phyloP scores from a whole-genome alignment of 352 stramenopile genomes.

The Phytophthora podocarpi region DNA sequence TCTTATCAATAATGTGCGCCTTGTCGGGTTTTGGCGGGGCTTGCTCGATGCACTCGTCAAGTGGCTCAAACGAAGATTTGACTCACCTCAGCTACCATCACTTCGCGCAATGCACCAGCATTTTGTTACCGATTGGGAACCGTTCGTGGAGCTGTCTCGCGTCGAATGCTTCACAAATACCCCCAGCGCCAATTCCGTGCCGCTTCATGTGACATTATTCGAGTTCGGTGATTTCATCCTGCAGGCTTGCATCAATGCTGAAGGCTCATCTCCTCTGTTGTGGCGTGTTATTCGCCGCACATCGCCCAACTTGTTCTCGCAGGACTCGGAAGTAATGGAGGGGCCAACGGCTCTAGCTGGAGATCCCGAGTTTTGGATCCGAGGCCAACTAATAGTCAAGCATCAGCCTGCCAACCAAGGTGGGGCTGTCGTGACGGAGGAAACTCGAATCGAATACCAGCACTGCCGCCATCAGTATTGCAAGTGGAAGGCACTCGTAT shows the following conservation, averaged over 20 bases:
- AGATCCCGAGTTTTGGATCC: slow-evolving; percentile 33
- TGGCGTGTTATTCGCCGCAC: slow-evolving; percentile 44
- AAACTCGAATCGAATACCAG: slow-evolving; percentile 32
- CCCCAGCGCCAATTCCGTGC: slow-evolving; percentile 2
- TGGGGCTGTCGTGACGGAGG: slow-evolving; percentile 23
- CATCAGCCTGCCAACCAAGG: slow-evolving; percentile 15
- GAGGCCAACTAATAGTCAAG: slow-evolving; percentile 32
- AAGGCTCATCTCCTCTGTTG: slow-evolving; percentile 26
- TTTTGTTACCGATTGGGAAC: slow-evolving; percentile 39
- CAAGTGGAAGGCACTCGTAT: slow-evolving; percentile 33
- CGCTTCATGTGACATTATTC: slow-evolving; percentile 33
- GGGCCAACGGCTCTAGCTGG: not conserved
- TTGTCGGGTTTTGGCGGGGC: slow-evolving; percentile 45
- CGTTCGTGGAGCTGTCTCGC: slow-evolving; percentile 24
- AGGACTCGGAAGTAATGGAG: slow-evolving; percentile 15
- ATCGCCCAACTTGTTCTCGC: slow-evolving; percentile 13
- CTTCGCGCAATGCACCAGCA: slow-evolving; percentile 46
- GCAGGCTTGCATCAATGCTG: slow-evolving; percentile 42
- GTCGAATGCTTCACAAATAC: slow-evolving; percentile 35
- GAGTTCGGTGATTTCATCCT: slow-evolving; percentile 37
- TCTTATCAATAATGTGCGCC: slow-evolving; percentile 43
- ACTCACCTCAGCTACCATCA: slow-evolving; percentile 27
- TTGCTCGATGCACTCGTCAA: slow-evolving; percentile 43
- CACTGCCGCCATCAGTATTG: slow-evolving; percentile 31
- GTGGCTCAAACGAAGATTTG: slow-evolving; percentile 40